phyloP scores from a whole-genome alignment of 139 green algal species.

The Chlorella sp. region DNA sequence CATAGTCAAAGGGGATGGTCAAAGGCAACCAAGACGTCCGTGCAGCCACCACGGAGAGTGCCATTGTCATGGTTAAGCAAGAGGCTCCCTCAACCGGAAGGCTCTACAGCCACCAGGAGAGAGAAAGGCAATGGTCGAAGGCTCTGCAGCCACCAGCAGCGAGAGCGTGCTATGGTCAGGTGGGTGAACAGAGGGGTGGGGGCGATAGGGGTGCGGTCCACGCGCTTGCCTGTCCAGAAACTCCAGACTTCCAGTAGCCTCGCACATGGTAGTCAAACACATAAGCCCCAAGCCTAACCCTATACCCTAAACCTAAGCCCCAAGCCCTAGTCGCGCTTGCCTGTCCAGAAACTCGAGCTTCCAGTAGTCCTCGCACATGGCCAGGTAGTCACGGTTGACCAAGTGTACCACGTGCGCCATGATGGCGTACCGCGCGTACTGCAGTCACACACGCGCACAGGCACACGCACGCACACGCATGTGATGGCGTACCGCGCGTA shows the following conservation, averaged over 20 bases:
- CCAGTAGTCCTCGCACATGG: conserved; percentile 80
- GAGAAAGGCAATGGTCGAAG: too few species aligned
- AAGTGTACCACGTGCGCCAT: conserved; percentile 96
- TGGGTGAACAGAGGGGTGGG: conserved; percentile 57
- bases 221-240: too few species aligned
- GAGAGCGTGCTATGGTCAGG: background rate
- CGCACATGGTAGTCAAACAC: too few species aligned
- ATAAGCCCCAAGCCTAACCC: too few species aligned
- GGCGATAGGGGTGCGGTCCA: conserved; percentile 90
- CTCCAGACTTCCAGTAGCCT: too few species aligned
- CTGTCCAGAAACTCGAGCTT: too few species aligned
- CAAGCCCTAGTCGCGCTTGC: too few species aligned
- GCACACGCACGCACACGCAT: background rate
- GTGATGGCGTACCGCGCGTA: too few species aligned
- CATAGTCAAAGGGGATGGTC: background rate
- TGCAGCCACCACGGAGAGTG: background rate
- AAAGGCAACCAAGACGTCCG: background rate
- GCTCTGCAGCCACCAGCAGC: too few species aligned
- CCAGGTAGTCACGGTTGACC: conserved; percentile 85
- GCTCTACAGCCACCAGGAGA: too few species aligned
- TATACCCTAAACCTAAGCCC: too few species aligned
- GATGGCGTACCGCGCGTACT: conserved; percentile 79
- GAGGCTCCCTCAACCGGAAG: too few species aligned
- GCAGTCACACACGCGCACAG: background rate
- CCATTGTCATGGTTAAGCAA: background rate